phyloP scores from a whole-genome alignment of 2,329 filamentous ascomycete genomes.

The Torrubiellomyces zombiae region DNA sequence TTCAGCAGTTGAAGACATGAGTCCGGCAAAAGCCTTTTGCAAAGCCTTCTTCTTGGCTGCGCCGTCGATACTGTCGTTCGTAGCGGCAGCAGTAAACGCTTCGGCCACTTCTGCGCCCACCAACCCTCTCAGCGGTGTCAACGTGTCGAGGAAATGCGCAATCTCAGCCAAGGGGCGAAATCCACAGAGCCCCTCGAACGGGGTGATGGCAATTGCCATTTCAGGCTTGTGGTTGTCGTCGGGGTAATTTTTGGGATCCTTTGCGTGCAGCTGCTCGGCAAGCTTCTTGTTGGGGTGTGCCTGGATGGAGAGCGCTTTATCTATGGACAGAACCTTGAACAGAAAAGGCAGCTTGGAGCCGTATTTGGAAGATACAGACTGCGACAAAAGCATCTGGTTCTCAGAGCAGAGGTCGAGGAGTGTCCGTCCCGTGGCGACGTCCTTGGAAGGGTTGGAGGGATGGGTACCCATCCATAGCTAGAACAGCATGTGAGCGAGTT shows the following conservation, averaged over 20 bases:
- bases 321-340: conserved; percentile 94
- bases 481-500: conserved; percentile 1
- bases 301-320: conserved; percentile 92
- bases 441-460: conserved; percentile 85
- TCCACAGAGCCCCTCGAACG: conserved; percentile 89
- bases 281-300: conserved; percentile 89
- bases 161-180: conserved; percentile 84
- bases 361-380: conserved; percentile 57
- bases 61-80: conserved; percentile 21
- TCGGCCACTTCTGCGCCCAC: conserved; percentile 48
- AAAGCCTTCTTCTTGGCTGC: conserved; percentile 63
- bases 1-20: conserved; percentile 64
- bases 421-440: conserved; percentile 66
- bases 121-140: conserved; percentile 42
- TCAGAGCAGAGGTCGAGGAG: conserved; percentile 77
- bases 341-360: conserved; percentile 79
- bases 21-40: conserved; percentile 53
- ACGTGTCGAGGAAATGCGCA: conserved; percentile 54
- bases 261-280: conserved; percentile 71
- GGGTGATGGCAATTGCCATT: conserved; percentile 95
- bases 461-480: conserved; percentile 99
- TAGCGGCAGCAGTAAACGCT: conserved; percentile 33
- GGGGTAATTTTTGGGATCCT: conserved; percentile 85
- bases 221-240: conserved; percentile 99
- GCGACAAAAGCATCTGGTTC: conserved; percentile 68